Base-by-base conservation (phyloP, 2,329 filamentous ascomycete genomes). In the Rutstroemia sp. region DNA sequence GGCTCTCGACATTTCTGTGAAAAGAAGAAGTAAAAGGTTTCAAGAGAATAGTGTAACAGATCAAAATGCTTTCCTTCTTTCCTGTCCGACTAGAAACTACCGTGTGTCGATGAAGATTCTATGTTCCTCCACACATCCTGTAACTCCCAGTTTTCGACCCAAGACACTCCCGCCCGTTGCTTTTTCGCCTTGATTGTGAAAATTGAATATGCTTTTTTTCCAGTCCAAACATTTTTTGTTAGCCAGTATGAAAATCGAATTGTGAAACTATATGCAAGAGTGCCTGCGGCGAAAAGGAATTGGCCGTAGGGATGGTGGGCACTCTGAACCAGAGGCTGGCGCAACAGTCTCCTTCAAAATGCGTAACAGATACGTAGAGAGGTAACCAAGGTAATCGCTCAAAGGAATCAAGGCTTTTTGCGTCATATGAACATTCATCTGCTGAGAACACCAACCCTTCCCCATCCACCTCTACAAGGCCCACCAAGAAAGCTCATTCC, bases 401-500 rank as follows among this genome's bases (percentile, higher is more conserved):
- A 60, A 61, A 66, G 61, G 62, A 68, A 61, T 59, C 63, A 60
- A 54, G 62, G 59, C 62, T 65, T 62, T 64, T 60, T 62, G 46
- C 54, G 54, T 57, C 42, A 30, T 41, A 64, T 62, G 59, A 65
- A 58, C 63, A 65, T 60, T 45, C 64, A 67, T 65, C 65, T 55
- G 61, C 48, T 61, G 44, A 63, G 63, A 64, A 68, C 63, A 65
- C 60, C 60, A 45, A 48, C 44, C 57, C 49, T 23, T 23, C 23
- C 54, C 42, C 44, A 21, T 47, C 42, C n/a, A 27, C 51, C 57
- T 57, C 53, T 34, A 21, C n/a, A 54, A 60, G 58, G 54, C 60
- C 21, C 51, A 56, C 51, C 51, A 62, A 56, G 58, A 60, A 61
- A 54, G 49, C 51, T 44, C 61, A 51, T 56, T 30, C 27, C 27